Evolutionary conservation across 352 stramenopile genomes (phyloP).

Genomic region (Globisporangium emineosum): DNA sequence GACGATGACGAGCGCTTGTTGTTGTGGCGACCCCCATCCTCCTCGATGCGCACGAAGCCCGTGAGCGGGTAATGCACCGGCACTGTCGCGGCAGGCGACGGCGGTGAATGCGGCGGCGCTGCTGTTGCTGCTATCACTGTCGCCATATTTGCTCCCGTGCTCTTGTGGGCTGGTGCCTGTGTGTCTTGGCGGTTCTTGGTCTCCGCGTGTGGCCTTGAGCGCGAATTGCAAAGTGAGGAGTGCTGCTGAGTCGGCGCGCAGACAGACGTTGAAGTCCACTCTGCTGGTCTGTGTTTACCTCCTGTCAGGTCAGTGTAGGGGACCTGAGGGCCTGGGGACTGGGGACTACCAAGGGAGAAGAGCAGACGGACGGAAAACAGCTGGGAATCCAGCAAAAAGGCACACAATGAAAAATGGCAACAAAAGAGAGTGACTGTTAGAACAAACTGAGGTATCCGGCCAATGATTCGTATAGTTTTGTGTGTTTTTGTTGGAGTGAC

Average conservation of each 20-base stretch:
- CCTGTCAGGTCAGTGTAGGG: too few relatives aligned
- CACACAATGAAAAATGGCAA: not conserved
- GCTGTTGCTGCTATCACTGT: not conserved
- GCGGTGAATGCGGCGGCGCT: not conserved
- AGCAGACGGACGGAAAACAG: not conserved
- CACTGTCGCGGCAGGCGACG: not conserved
- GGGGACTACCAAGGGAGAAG: not conserved
- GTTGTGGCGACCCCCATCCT: constrained; percentile 27
- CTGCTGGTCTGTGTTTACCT: too few relatives aligned
- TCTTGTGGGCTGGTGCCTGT: not conserved
- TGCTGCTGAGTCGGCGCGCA: not conserved
- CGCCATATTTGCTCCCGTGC: not conserved
- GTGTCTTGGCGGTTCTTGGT: not conserved
- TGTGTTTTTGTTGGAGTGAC: too few relatives aligned
- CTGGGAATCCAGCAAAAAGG: not conserved
- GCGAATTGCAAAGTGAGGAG: not conserved
- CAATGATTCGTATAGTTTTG: too few relatives aligned
- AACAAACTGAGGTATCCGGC: too few relatives aligned
- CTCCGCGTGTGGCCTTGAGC: not conserved
- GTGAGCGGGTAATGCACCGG: constrained; percentile 23
- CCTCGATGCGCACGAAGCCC: constrained; percentile 54
- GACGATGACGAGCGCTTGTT: not conserved
- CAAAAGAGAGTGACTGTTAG: too few relatives aligned
- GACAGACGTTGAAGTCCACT: constrained; percentile 1
- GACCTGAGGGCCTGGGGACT: too few relatives aligned